Conservation (phyloP, 768 basidiomycete genomes). For the Tricholomella constricta region DNA sequence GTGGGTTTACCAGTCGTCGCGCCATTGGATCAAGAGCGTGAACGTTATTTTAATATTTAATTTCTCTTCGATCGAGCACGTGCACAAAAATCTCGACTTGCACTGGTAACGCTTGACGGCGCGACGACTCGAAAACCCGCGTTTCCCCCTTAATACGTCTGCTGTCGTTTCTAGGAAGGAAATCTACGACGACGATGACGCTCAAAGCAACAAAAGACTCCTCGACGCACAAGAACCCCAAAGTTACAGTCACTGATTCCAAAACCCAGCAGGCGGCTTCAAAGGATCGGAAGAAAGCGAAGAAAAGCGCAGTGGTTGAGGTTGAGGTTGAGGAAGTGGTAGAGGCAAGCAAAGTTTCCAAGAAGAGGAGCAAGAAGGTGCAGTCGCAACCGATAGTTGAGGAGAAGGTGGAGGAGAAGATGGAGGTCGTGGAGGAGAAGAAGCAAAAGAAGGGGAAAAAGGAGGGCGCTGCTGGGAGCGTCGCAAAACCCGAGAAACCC, state of each 20-base stretch:
- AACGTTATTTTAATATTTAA: no score
- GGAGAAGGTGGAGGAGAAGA: neutral
- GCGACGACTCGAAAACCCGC: constrained; percentile 50
- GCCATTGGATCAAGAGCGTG: no score
- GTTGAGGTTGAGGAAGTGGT: constrained; percentile 3
- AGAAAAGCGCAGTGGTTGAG: constrained; percentile 12
- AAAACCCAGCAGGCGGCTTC: no score
- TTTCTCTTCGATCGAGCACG: no score
- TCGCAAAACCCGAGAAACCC: constrained; percentile 1
- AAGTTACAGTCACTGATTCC: constrained; percentile 13
- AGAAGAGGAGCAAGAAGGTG: constrained; percentile 16
- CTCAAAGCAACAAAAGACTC: neutral
- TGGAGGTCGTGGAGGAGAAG: constrained; percentile 8
- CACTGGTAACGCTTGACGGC: constrained; percentile 15
- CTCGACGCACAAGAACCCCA: no score
- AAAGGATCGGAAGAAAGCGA: constrained; percentile 34
- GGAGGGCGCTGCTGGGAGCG: neutral
- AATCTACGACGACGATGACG: constrained; percentile 10
- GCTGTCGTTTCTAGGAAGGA: constrained; percentile 39
- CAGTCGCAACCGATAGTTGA: constrained; percentile 2
- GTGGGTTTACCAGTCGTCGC: constrained; percentile 50
- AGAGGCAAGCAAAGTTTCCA: neutral
- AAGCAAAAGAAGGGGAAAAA: constrained; percentile 13
- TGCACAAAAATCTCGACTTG: constrained; percentile 13
- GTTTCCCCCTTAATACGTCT: constrained; percentile 35